These are phyloP conservation scores for Arthrobotrys sphaeroides DNA, from an alignment of 2,329 filamentous ascomycete species.

Conservation along the genomic window DNA sequence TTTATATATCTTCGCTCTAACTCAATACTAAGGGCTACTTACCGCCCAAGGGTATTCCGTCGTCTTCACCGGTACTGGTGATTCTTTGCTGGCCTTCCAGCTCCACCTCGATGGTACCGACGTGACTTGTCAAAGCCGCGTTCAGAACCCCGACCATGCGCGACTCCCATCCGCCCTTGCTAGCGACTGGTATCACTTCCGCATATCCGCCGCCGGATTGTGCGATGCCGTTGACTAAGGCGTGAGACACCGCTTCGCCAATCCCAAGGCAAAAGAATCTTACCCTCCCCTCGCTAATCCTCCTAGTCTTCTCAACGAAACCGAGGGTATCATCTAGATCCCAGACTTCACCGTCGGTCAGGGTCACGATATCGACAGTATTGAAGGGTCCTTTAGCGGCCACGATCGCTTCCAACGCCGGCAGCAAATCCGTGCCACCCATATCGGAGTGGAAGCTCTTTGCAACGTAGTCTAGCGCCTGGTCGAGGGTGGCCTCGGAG, in stretches of 20 bases:
- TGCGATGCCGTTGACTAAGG: conserved; percentile 70
- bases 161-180: conserved; percentile 54
- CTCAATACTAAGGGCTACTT: no score
- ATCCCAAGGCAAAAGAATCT: conserved; percentile 70
- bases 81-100: neutral
- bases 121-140: neutral
- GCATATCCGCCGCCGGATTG: conserved; percentile 69
- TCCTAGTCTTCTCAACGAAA: conserved; percentile 64
- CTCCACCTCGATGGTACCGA: conserved; percentile 4
- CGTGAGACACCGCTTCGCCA: conserved; percentile 67
- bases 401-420: conserved; percentile 65
- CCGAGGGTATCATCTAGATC: conserved; percentile 64
- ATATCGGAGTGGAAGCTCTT: conserved; percentile 62
- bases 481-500: conserved; percentile 62
- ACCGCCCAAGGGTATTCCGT: no score
- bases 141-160: neutral
- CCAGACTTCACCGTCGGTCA: conserved; percentile 69
- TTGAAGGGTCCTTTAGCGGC: conserved; percentile 59
- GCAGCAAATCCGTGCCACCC: conserved; percentile 68
- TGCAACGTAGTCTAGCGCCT: conserved; percentile 60
- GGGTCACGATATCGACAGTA: conserved; percentile 66
- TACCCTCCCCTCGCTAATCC: conserved; percentile 62
- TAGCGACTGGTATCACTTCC: conserved; percentile 64
- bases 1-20: no score
- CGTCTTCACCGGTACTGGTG: neutral